Base-by-base conservation (phyloP, 306 rosid species). In the Calophaca sinica region DNA sequence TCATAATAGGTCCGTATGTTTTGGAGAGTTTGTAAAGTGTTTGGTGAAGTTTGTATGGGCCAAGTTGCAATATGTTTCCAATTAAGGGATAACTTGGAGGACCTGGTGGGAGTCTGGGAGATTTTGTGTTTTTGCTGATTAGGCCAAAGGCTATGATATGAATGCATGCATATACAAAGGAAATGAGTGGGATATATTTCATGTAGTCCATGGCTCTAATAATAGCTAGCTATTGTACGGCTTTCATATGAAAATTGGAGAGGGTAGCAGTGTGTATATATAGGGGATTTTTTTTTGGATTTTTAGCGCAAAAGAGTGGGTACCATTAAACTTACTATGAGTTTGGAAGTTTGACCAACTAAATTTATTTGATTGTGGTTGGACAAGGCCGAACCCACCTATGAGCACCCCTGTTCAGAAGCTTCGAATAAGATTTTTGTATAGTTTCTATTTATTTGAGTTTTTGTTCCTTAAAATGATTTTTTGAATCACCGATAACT, bases 11-110 rank as follows among this genome's bases (percentile, higher is more conserved):
- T 5, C 79, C 82, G 41, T 78, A 70, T 8, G 7, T 72, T 64
- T 45, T 55, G 36, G 79, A 72, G 28, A 79, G 74, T 6, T 54
- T 65, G 4, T 2, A 1, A n/a, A 78, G 82, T 38, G 89, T 46
- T 64, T 44, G 62, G 75, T 82, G 87, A 8, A 90, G 88, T n/a
- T 66, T 77, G 28, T 75, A 20, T 14, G 79, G 48, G 2, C 84
- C 80, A 35, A 89, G 84, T 15, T 78, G 75, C 12, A 85, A 44
- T 3, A 86, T 82, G 65, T 86, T 89, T 14, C 92, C 90, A 0
- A 84, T 75, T 48, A 89, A 2, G 4, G 92, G 88, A 5, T 57
- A 67, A 2, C 85, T 75, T 2, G 33, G 83, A 11, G 87, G 94
- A 4, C 91, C 94, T 0, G 88, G 90, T 9, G 91, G 91, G 2